These are phyloP conservation scores for Sporisorium reilianum DNA, from an alignment of 1,284 basidiomycete species.

Conservation along the genomic window DNA sequence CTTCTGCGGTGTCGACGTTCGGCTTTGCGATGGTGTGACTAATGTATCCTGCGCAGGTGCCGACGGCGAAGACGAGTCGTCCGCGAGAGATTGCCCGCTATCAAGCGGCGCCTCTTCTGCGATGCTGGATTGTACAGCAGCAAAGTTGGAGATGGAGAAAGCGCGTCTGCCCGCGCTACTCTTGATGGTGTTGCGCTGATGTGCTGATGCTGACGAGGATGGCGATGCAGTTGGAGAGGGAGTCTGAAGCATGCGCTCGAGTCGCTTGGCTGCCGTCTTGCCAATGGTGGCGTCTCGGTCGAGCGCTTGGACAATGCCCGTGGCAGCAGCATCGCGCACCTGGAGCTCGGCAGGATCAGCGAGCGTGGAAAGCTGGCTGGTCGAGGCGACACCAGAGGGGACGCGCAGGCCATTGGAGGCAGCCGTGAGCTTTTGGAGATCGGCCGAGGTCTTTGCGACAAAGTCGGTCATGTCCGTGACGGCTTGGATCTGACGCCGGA, in stretches of 20 bases:
- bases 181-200: slow-evolving; percentile 3
- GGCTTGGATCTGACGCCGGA: slow-evolving; percentile 41
- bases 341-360: slow-evolving; percentile 31
- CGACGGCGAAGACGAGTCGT: background rate
- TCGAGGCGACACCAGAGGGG: slow-evolving; percentile 16
- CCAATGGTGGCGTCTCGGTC: slow-evolving; percentile 57
- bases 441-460: slow-evolving; percentile 31
- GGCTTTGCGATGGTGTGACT: slow-evolving; percentile 1
- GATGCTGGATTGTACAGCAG: slow-evolving; percentile 31
- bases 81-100: too few relatives aligned
- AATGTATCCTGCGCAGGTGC: background rate
- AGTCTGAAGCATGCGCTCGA: slow-evolving; percentile 52
- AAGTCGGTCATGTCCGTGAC: slow-evolving; percentile 45
- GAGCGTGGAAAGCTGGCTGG: slow-evolving; percentile 17
- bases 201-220: slow-evolving; percentile 14
- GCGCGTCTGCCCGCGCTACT: slow-evolving; percentile 19
- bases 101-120: slow-evolving; percentile 25
- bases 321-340: slow-evolving; percentile 21
- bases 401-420: background rate
- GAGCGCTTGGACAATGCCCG: slow-evolving; percentile 46
- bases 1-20: slow-evolving; percentile 29
- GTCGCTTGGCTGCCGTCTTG: slow-evolving; percentile 56
- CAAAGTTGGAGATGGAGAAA: slow-evolving; percentile 43
- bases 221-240: slow-evolving; percentile 27
- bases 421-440: slow-evolving; percentile 27